Evolutionary conservation across 2,329 filamentous ascomycete species (phyloP), one percentile per base, ranked within the genome.

Genomic region (Aspergillus sp.): DNA sequence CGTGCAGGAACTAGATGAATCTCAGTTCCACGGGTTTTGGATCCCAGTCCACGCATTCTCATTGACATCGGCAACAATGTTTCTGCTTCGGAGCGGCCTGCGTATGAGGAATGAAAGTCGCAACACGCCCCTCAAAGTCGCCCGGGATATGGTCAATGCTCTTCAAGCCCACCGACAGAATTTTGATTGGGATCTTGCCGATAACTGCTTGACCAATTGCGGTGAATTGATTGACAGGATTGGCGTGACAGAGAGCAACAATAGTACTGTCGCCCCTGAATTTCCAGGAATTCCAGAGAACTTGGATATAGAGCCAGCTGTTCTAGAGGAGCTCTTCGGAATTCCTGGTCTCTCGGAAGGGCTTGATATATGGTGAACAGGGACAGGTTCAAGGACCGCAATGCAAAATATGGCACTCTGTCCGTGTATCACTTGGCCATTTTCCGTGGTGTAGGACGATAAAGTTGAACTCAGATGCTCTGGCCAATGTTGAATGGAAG

Each of bases 11-110:
- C 65, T 84, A 0, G 68, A 73, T 4, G 70, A 73, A 4, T 53
- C 70, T 1, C 78, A 82, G 15, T 68, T 82, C 0, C 69, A 72
- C 3, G 82, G 79, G 48, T 84, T 82, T 57, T 84, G 81, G 81
- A 69, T 83, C 2, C 75, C 82, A 0, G 72, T 79, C 3, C 73
- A 74, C 39, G 76, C 80, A 0, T 83, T 82, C 55, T 71, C 76
- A 1, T 76, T 82, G n/a, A 76, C 80, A 0, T 77, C 79, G 1
- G 79, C 82, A 0, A 76, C 79, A 14, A 82, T 78, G 41, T 82
- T 83, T 40, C 66, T 84, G 27, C 67, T 84, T 8, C 74, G 82
- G 2, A 80, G 77, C 56, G 80, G 78, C 0, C 66, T 84, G 2
- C 76, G 81, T 55, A 75, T 76, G 3, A 77, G 77, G 76, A 47